Conservation (phyloP, 192 early-diverging fungal species). For the Gigaspora rosea region DNA sequence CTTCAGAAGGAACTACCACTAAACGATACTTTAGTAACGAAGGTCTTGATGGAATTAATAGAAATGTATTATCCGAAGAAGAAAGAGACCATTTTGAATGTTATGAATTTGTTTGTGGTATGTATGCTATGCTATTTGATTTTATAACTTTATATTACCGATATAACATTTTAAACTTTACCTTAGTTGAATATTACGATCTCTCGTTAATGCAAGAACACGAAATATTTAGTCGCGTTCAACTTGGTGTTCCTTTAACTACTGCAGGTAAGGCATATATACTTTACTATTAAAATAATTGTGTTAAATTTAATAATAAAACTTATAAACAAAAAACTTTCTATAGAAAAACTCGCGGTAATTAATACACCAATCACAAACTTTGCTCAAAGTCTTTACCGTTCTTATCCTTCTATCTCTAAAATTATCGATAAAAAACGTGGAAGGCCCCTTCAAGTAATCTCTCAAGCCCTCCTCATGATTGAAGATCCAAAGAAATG, state of each 20-base stretch:
- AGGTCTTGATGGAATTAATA: neutral
- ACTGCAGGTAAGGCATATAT: constrained; percentile 13
- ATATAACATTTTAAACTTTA: neutral
- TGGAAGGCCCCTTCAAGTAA: constrained; percentile 22
- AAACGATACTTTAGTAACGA: constrained; percentile 39
- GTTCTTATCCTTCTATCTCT: neutral
- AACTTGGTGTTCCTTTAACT: constrained; percentile 36
- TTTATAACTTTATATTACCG: neutral
- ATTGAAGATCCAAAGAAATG: constrained; percentile 15
- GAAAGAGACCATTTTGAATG: constrained; percentile 26
- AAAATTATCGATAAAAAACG: constrained; percentile 19
- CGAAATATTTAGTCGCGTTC: constrained; percentile 39
- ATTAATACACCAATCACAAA: constrained; percentile 23
- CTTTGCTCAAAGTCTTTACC: constrained; percentile 14
- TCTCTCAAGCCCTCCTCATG: constrained; percentile 21
- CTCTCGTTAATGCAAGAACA: constrained; percentile 23
- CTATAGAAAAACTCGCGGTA: constrained; percentile 28
- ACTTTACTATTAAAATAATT: neutral
- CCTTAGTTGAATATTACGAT: constrained; percentile 35
- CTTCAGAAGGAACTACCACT: neutral
- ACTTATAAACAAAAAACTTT: neutral
- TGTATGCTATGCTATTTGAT: neutral
- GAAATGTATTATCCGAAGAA: neutral
- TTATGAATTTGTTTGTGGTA: constrained; percentile 34
- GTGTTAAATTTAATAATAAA: neutral